A percentile compares a stretch with the other conserved stretches of the same genome.
Evolutionary conservation across 495 filamentous ascomycete genomes (phyloP).

Genomic region (Aspergillus funiculosus): DNA sequence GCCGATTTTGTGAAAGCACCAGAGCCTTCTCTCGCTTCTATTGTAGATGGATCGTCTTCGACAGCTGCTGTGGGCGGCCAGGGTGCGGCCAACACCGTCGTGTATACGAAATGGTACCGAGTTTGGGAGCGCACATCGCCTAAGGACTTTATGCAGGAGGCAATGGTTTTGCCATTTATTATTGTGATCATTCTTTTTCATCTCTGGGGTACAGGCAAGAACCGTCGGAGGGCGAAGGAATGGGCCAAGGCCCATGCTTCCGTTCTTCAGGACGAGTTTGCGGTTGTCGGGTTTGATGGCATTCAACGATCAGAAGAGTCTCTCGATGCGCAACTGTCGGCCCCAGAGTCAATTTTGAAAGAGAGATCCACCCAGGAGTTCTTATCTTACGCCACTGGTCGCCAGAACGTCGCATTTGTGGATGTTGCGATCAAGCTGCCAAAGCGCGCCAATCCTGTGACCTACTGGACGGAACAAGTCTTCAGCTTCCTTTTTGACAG

Average conservation of each 20-base stretch:
- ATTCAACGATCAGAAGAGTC: constrained; percentile 31
- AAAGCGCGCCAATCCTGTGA: constrained; percentile 87
- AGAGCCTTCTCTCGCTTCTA: constrained; percentile 53
- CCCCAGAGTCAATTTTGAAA: constrained; percentile 61
- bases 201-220: constrained; percentile 73
- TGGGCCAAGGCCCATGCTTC: constrained; percentile 75
- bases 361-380: constrained; percentile 83
- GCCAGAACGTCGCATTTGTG: constrained; percentile 87
- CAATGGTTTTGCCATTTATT: constrained; percentile 70
- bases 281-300: constrained; percentile 73
- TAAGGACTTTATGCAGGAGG: constrained; percentile 81
- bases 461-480: constrained; percentile 58
- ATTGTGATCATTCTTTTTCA: constrained; percentile 69
- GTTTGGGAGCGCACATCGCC: constrained; percentile 82
- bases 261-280: constrained; percentile 72
- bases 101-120: constrained; percentile 94
- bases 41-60: constrained; percentile 36
- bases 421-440: constrained; percentile 75
- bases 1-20: constrained; percentile 70
- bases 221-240: constrained; percentile 68
- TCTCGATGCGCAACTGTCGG: constrained; percentile 36
- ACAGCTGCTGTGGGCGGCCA: constrained; percentile 44
- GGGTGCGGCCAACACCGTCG: constrained; percentile 39
- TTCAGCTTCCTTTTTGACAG: constrained; percentile 76
- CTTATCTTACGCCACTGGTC: constrained; percentile 83